A percentile compares a stretch with the other conserved stretches of the same genome.
These are phyloP conservation scores for Geranium incanum DNA, from an alignment of 441 rosid genomes.

Conservation along the genomic window DNA sequence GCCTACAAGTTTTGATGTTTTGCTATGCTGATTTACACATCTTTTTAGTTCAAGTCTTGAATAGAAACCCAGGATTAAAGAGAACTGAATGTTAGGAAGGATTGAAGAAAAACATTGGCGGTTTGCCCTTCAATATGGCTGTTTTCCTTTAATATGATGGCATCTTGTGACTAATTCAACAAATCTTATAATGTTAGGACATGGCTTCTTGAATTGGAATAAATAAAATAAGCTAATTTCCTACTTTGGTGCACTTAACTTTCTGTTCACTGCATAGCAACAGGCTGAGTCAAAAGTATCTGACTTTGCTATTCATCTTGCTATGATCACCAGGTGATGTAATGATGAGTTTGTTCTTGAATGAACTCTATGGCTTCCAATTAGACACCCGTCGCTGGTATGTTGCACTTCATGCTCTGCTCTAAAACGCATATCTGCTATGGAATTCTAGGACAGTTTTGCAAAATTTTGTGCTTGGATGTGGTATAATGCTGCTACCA, in stretches of 20 bases:
- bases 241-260: neutral
- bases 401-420: constrained; percentile 13
- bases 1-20: neutral
- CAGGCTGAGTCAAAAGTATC: neutral
- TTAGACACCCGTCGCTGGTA: constrained; percentile 93
- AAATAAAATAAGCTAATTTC: neutral
- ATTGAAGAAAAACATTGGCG: neutral
- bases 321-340: constrained; percentile 56
- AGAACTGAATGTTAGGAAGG: neutral
- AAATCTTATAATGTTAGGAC: neutral
- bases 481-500: constrained; percentile 2
- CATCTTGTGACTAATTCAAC: neutral
- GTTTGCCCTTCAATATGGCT: neutral
- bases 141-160: neutral
- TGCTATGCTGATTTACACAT: neutral
- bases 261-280: neutral
- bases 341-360: constrained; percentile 90
- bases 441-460: neutral
- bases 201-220: constrained; percentile 6
- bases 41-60: neutral
- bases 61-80: neutral
- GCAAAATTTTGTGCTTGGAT: constrained; percentile 1
- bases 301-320: neutral
- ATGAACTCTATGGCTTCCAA: constrained; percentile 96
- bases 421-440: constrained; percentile 9